phyloP scores from a whole-genome alignment of 148 eudicot species.

The Amaranthus cruentus region DNA sequence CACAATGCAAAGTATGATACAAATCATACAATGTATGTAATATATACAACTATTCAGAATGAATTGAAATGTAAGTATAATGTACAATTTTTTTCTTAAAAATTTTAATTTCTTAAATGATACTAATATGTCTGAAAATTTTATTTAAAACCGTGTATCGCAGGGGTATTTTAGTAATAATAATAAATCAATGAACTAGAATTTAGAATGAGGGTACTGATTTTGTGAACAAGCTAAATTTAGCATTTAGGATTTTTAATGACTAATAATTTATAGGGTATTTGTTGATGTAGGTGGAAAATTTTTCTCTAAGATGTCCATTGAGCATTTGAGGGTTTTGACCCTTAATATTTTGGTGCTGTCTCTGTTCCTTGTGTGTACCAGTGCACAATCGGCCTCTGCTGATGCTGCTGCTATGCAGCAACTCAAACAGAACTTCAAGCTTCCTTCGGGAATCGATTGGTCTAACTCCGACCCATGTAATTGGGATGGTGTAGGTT shows the following conservation, averaged over 20 bases:
- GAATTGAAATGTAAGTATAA: too few relatives aligned
- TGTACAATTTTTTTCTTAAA: background rate
- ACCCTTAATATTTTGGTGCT: slow-evolving; percentile 14
- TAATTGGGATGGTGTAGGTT: slow-evolving; percentile 41
- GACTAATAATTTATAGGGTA: background rate
- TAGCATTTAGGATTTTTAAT: background rate
- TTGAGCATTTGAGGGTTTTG: slow-evolving; percentile 18
- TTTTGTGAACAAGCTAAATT: background rate
- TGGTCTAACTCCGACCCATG: slow-evolving; percentile 62
- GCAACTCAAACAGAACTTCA: slow-evolving; percentile 38
- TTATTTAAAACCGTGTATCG: too few relatives aligned
- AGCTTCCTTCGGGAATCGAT: slow-evolving; percentile 37
- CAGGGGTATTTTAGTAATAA: background rate
- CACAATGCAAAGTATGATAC: too few relatives aligned
- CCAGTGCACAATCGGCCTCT: slow-evolving; percentile 25
- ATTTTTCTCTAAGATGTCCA: slow-evolving; percentile 21
- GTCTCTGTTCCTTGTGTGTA: slow-evolving; percentile 14
- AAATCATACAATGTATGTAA: too few relatives aligned
- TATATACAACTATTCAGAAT: too few relatives aligned
- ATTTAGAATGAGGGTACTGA: background rate
- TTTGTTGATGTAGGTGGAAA: slow-evolving; percentile 20
- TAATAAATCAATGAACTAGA: background rate
- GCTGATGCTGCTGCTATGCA: slow-evolving; percentile 58
- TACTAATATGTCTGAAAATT: background rate
- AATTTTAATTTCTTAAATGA: background rate